A percentile compares a stretch with the other conserved stretches of the same genome.
Evolutionary conservation across 2,329 filamentous ascomycete species (phyloP).

Genomic region (Fusarium floridanum): DNA sequence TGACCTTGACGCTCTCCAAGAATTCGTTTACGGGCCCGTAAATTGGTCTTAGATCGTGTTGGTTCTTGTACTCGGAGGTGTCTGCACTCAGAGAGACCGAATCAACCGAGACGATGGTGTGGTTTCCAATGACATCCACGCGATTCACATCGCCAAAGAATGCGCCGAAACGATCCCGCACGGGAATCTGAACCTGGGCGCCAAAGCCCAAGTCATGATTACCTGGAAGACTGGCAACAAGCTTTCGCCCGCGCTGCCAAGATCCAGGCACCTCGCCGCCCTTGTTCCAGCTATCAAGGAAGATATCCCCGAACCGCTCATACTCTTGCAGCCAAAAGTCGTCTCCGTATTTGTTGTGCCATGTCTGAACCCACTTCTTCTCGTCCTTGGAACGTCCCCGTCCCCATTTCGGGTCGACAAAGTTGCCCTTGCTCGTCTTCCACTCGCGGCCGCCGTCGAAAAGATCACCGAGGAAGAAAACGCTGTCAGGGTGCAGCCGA

Average conservation of each 20-base stretch:
- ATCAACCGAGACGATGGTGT: constrained; percentile 94
- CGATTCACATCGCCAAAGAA: constrained; percentile 94
- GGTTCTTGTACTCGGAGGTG: constrained; percentile 64
- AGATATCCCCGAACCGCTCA: constrained; percentile 85
- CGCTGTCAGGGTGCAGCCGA: constrained; percentile 83
- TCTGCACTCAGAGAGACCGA: constrained; percentile 86
- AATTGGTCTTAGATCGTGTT: constrained; percentile 70
- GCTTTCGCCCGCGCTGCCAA: constrained; percentile 77
- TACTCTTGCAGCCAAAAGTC: constrained; percentile 91
- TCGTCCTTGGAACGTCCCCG: constrained; percentile 65
- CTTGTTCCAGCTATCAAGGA: constrained; percentile 77
- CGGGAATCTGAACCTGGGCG: constrained; percentile 81
- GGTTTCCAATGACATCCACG: constrained; percentile 92
- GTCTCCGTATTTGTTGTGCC: constrained; percentile 82
- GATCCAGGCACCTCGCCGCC: constrained; percentile 66
- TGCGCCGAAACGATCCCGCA: constrained; percentile 85
- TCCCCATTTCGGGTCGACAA: constrained; percentile 71
- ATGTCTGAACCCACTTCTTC: constrained; percentile 69
- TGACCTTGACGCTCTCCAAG: constrained; percentile 72
- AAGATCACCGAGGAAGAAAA: constrained; percentile 92
- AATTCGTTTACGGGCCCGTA: constrained; percentile 85
- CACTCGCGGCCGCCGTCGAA: constrained; percentile 98
- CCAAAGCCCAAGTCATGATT: constrained; percentile 97
- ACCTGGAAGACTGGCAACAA: constrained; percentile 88
- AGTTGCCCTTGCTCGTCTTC: constrained; percentile 76